Evolutionary conservation across 805 yeast genomes (phyloP), one percentile per base, ranked within the genome.

Genomic region (Nakazawaea ernobii): DNA sequence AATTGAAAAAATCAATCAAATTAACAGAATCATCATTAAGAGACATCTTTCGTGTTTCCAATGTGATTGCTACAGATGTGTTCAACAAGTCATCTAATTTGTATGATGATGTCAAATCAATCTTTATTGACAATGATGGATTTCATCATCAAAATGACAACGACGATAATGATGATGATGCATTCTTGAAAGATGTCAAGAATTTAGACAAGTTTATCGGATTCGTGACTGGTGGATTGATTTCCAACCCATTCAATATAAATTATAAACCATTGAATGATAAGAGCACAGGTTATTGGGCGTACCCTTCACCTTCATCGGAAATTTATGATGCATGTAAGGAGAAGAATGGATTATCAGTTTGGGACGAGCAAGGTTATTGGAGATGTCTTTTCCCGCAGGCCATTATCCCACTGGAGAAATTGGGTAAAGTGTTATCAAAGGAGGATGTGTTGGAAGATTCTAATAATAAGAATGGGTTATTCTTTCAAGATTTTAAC

Each of bases 321-420:
- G 62, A 72, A 43, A 75, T 78, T 51, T 87, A 82, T 61, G 70
- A 75, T 45, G 71, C 76, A 40, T 92, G 98, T 63, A 55, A 75
- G 52, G 76, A 75, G 17, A 66, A 74, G 32, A 67, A 79, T 8
- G 98, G 99, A 3, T 66, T 75, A 6, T 77, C 88, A 0, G 82
- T 80, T 10, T 92, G 97, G 97, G 95, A 89, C 59, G 53, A 62
- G 29, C 71, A 75, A 20, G 98, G 97, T 0, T 77, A 82, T 62
- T 92, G 97, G 97, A 77, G 91, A 59, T 92, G 98, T 66, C 67
- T 92, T 40, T 84, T 91, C 63, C 96, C 96, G 10, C 72, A 73
- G 58, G 65, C 63, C 42, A 69, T 51, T 52, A 73, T 55, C 43
- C 69, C 57, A 48, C 60, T 49, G 38, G 67, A 45, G 53, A 69